Percentiles rank a stretch among this genome's conserved stretches.
These are phyloP conservation scores for Hordeum pubiflorum DNA, from an alignment of 202 grass and related monocot genomes.

Conservation along the genomic window DNA sequence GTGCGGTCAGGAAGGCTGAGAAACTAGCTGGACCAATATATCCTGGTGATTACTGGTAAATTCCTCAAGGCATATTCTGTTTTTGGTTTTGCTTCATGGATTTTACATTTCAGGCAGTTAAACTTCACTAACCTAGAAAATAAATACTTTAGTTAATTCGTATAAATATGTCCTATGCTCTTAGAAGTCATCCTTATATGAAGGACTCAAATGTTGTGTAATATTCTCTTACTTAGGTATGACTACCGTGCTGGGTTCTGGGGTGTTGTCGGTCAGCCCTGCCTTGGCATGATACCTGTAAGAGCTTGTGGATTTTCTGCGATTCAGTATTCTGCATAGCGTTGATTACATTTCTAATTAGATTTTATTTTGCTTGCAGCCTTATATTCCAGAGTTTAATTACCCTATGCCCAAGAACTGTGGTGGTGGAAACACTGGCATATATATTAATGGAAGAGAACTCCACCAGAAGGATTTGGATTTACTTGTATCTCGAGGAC, in stretches of 20 bases:
- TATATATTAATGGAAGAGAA: slow-evolving; percentile 84
- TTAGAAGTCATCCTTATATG: neutral
- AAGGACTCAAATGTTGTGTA: neutral
- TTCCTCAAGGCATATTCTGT: neutral
- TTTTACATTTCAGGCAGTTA: slow-evolving; percentile 26
- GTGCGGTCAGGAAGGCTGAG: slow-evolving; percentile 65
- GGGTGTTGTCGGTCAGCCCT: slow-evolving; percentile 64
- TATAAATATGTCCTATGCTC: neutral
- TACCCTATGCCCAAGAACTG: slow-evolving; percentile 87
- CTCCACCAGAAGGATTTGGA: slow-evolving; percentile 88
- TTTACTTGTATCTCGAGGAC: slow-evolving; percentile 66
- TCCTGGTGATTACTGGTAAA: slow-evolving; percentile 92
- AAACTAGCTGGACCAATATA: slow-evolving; percentile 69
- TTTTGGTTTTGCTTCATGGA: neutral
- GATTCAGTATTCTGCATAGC: neutral
- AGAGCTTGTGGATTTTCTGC: slow-evolving; percentile 29
- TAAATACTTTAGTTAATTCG: neutral
- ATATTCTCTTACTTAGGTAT: slow-evolving; percentile 54
- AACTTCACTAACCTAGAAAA: slow-evolving; percentile 15
- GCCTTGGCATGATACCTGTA: slow-evolving; percentile 96
- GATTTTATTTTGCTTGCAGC: slow-evolving; percentile 34
- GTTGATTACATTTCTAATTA: slow-evolving; percentile 1
- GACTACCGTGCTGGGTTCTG: slow-evolving; percentile 90
- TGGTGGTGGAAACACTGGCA: slow-evolving; percentile 59
- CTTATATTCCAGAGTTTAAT: slow-evolving; percentile 83